These are phyloP conservation scores for Xylariaceae sp. DNA, from an alignment of 2,329 filamentous ascomycete genomes.

Conservation along the genomic window DNA sequence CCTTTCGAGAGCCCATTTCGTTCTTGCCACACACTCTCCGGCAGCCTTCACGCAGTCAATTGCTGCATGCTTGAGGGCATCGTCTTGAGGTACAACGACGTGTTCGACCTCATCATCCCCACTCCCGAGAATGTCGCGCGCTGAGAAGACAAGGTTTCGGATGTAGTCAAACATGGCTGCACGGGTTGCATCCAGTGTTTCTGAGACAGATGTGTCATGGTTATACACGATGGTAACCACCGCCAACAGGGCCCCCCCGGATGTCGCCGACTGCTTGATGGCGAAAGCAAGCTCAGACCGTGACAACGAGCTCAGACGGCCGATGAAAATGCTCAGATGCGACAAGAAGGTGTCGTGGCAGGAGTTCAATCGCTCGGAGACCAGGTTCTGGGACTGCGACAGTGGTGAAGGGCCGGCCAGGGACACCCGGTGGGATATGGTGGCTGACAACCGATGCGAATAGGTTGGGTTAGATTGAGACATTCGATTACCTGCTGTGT, in stretches of 20 bases:
- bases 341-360: constrained; percentile 88
- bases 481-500: constrained; percentile 26
- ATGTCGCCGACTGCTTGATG: constrained; percentile 77
- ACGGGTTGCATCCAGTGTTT: constrained; percentile 64
- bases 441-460: constrained; percentile 46
- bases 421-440: constrained; percentile 70
- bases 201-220: constrained; percentile 66
- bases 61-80: constrained; percentile 71
- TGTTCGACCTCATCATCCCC: constrained; percentile 68
- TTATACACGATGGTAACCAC: constrained; percentile 80
- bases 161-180: constrained; percentile 76
- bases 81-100: constrained; percentile 75
- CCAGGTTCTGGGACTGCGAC: constrained; percentile 65
- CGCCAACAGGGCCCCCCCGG: constrained; percentile 72
- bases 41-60: constrained; percentile 86
- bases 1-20: constrained; percentile 78
- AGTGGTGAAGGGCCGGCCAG: constrained; percentile 63
- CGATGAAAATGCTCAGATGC: constrained; percentile 89
- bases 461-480: constrained; percentile 35
- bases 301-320: constrained; percentile 83
- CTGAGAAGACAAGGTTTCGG: constrained; percentile 73
- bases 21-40: constrained; percentile 85
- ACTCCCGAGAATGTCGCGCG: constrained; percentile 71
- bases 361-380: constrained; percentile 74
- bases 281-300: constrained; percentile 76